A percentile compares a stretch with the other conserved stretches of the same genome.
phyloP scores from a whole-genome alignment of 139 green algal genomes.

The Tetraselmis chui region DNA sequence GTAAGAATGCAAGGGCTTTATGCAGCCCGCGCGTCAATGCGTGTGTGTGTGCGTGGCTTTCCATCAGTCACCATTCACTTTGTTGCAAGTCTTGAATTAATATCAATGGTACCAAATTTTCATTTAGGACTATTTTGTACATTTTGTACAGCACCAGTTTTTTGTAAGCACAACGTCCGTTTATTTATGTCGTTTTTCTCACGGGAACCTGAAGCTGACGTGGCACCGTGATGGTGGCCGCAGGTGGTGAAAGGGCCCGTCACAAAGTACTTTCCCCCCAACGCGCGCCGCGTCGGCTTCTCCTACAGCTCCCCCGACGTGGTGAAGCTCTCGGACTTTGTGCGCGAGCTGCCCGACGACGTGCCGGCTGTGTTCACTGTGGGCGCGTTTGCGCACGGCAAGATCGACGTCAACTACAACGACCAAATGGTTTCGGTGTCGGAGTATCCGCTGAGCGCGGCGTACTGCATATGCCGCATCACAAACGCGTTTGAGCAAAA shows the following conservation, averaged over 20 bases:
- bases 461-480: slow-evolving; percentile 77
- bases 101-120: too few relatives aligned
- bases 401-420: slow-evolving; percentile 75
- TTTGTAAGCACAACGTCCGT: too few relatives aligned
- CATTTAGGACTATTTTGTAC: too few relatives aligned
- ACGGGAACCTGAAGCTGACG: background rate
- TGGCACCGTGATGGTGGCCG: background rate
- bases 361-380: slow-evolving; percentile 77
- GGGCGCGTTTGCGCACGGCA: slow-evolving; percentile 87
- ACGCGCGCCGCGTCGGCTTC: slow-evolving; percentile 70
- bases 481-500: slow-evolving; percentile 85
- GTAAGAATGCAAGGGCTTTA: too few relatives aligned
- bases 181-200: too few relatives aligned
- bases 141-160: too few relatives aligned
- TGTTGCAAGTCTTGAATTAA: too few relatives aligned
- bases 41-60: too few relatives aligned
- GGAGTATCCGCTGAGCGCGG: slow-evolving; percentile 84
- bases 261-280: slow-evolving; percentile 69
- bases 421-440: slow-evolving; percentile 83
- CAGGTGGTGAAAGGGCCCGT: slow-evolving; percentile 85
- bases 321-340: slow-evolving; percentile 43
- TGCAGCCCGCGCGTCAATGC: too few relatives aligned
- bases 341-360: slow-evolving; percentile 32
- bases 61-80: too few relatives aligned
- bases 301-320: slow-evolving; percentile 56